Evolutionary conservation across 2,329 filamentous ascomycete species (phyloP), one percentile per base, ranked within the genome.

Genomic region (Pseudogymnoascus sp.): DNA sequence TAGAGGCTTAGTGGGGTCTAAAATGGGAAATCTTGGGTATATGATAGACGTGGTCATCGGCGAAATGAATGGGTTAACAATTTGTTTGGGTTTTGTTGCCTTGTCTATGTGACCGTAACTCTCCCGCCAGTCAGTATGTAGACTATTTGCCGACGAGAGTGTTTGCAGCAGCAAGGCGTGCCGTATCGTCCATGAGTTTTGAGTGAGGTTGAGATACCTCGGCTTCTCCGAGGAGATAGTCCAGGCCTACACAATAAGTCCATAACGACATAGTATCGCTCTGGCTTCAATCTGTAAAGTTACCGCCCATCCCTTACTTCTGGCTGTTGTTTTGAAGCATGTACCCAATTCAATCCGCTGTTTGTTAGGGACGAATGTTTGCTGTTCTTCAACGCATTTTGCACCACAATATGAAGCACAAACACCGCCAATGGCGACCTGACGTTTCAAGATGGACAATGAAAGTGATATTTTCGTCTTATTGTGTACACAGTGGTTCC

Each of bases 401-500:
- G 45, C 45, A 33, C 21, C 29, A 14, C 49, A 55, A 55, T 35
- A n/a, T 19, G 26, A 14, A 14, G 49, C n/a, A 33, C 49, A 33
- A 55, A 19, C 14, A 19, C 6, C 16, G 29, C 29, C 49, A 52
- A 19, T 55, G 10, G 2, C 16, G 19, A 14, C 29, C 49, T n/a
- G 8, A 14, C 29, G 6, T 55, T 55, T 33, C 16, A 55, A 55
- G 49, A 55, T 33, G 49, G 49, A 55, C 49, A 35, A 55, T 55
- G 49, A 35, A 55, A 55, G 29, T 33, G 29, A 33, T 55, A 55
- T 55, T 55, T 55, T 55, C 29, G 49, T 55, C 49, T 55, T 55
- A 55, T 55, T 55, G 49, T 55, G 49, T 55, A 55, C 49, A 55
- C 29, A 55, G 49, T 55, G 49, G 49, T 55, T 55, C 49, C 49